Percentiles rank a stretch among this genome's conserved stretches.
phyloP scores from a whole-genome alignment of 139 green algal species.

The Desmodesmus armatus region DNA sequence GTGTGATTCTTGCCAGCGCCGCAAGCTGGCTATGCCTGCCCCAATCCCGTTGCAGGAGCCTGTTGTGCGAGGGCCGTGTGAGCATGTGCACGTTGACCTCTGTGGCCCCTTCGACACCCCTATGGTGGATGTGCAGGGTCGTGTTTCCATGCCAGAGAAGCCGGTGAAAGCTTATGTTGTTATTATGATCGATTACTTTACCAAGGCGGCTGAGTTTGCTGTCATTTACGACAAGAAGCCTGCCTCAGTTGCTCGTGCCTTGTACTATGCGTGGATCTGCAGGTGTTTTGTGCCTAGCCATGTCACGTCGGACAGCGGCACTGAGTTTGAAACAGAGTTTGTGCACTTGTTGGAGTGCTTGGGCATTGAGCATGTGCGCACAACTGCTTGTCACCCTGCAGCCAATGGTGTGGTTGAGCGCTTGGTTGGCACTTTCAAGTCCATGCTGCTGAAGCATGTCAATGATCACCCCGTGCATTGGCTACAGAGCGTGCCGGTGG shows the following conservation, averaged over 20 bases:
- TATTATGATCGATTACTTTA: slow-evolving; percentile 11
- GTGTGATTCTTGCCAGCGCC: neutral
- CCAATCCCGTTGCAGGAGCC: neutral
- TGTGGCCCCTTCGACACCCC: neutral
- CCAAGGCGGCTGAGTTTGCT: neutral
- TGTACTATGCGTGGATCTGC: slow-evolving; percentile 11
- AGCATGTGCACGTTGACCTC: slow-evolving; percentile 20
- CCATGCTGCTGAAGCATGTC: neutral
- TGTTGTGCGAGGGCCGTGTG: slow-evolving; percentile 1
- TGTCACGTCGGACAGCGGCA: neutral
- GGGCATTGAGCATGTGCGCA: neutral
- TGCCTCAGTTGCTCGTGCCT: neutral
- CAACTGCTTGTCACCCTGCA: neutral
- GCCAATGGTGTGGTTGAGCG: neutral
- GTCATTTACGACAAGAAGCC: neutral
- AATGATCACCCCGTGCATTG: neutral
- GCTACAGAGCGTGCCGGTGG: neutral
- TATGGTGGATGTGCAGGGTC: neutral
- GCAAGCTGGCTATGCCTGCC: neutral
- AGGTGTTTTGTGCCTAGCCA: neutral
- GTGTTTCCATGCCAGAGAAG: neutral
- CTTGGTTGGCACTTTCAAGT: neutral
- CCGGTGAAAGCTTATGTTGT: neutral
- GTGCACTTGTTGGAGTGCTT: neutral
- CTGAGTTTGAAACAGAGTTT: slow-evolving; percentile 3